Base-by-base conservation (phyloP, 225 moss, liverwort and hornwort species). In the Bryum argenteum region DNA sequence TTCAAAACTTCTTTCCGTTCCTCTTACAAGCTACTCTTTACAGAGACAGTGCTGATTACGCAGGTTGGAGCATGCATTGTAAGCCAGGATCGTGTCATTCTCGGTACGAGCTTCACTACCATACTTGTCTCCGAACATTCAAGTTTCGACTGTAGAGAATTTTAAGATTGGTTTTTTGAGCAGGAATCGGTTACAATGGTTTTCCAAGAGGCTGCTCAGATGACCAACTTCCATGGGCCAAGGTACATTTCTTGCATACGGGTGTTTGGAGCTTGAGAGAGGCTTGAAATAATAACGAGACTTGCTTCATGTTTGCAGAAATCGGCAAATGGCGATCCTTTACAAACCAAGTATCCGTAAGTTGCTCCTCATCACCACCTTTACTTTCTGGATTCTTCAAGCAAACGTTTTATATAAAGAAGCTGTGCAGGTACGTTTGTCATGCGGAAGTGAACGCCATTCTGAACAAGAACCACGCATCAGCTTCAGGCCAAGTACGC, bases 371-470 rank as follows among this genome's bases (percentile, higher is more conserved):
- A 28, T 65, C 50, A 44, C 21, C 41, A 19, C 21, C 22, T 23
- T 6, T 44, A 5, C 2, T 58, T 62, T 28, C 50, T 44, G 24
- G 11, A 54, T 67, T 33, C 33, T 33, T 33, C 33, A 33, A 33
- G 33, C 5, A 33, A 3, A 33, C 2, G 5, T 33, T 33, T 33
- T 33, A 20, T 63, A 11, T 63, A n/a, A 11, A 0, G 8, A 54
- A 10, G 39, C 0, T 13, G 43, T 1, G 48, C 88, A 94, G 91
- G 23, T 94, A 94, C 52, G 94, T 94, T 37, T 91, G 94, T 59
- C 94, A 94, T 63, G 94, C 91, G 53, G 94, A 94, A 80, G 90
- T 94, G 52, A 94, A 94, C 64, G 94, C 91, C 70, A 91, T 94
- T 42, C 61, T 94, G 76, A 94, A 94, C 73, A 91, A 90, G 76